These are phyloP conservation scores for Mycotypha africana DNA, from an alignment of 371 early-diverging fungal species.

Conservation along the genomic window DNA sequence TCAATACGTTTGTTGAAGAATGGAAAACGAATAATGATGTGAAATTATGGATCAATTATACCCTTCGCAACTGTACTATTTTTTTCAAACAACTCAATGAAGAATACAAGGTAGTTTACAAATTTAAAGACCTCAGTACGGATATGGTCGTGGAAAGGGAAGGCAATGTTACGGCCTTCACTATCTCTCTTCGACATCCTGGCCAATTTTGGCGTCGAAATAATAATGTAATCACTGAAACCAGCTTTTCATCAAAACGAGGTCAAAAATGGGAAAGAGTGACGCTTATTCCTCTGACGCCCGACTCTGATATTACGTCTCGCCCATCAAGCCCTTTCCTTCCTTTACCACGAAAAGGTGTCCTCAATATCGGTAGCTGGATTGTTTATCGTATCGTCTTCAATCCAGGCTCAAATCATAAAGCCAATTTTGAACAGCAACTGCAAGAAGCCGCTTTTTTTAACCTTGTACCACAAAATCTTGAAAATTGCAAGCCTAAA, in stretches of 20 bases:
- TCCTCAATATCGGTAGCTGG: constrained; percentile 31
- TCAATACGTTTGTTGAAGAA: constrained; percentile 11
- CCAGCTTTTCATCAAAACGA: neutral
- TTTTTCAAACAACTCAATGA: constrained; percentile 20
- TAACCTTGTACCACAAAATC: constrained; percentile 33
- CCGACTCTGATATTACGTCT: neutral
- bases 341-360: constrained; percentile 8
- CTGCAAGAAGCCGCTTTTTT: constrained; percentile 30
- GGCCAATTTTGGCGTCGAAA: constrained; percentile 26
- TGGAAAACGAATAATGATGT: constrained; percentile 4
- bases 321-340: constrained; percentile 6
- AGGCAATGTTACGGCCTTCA: constrained; percentile 9
- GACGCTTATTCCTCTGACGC: constrained; percentile 14
- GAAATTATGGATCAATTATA: constrained; percentile 13
- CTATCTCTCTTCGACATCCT: constrained; percentile 25
- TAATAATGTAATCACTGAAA: neutral
- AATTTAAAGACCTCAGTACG: constrained; percentile 25
- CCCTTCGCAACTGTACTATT: constrained; percentile 16
- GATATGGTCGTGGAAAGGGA: constrained; percentile 23
- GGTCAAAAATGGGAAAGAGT: constrained; percentile 23
- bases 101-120: constrained; percentile 23
- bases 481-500: neutral
- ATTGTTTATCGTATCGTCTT: constrained; percentile 30
- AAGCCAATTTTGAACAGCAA: constrained; percentile 12
- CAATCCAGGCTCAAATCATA: neutral